A percentile compares a stretch with the other conserved stretches of the same genome.
phyloP scores from a whole-genome alignment of 805 yeast genomes.

The Candida ipomoeae region DNA sequence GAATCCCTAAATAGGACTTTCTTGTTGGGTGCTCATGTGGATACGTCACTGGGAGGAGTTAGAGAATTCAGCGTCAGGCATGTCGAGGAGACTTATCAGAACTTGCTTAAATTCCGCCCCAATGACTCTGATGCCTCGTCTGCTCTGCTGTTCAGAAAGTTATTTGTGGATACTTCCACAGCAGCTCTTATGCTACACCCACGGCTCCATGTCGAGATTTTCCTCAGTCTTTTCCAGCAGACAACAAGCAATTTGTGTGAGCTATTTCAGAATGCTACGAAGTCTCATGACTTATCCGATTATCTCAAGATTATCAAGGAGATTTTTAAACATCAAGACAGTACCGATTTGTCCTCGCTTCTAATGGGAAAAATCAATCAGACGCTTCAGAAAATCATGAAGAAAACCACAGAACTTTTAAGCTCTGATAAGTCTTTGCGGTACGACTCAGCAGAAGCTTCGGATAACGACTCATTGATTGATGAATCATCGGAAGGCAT shows the following conservation, averaged over 20 bases:
- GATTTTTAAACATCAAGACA: conserved; percentile 25
- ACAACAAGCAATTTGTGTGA: not conserved
- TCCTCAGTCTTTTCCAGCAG: conserved; percentile 23
- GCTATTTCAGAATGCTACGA: conserved; percentile 1
- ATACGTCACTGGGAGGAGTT: conserved; percentile 17
- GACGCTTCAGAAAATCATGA: conserved; percentile 18
- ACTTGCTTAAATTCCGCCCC: conserved; percentile 17
- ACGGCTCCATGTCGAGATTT: conserved; percentile 23
- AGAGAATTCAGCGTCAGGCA: conserved; percentile 26
- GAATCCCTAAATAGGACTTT: conserved; percentile 34
- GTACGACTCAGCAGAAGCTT: not conserved
- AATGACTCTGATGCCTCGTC: conserved; percentile 7
- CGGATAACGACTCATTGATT: not conserved
- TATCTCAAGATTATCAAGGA: conserved; percentile 29
- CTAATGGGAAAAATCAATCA: conserved; percentile 24
- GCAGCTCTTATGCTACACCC: conserved; percentile 37
- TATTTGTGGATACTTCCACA: conserved; percentile 22
- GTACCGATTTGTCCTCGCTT: conserved; percentile 17
- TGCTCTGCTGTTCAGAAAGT: conserved; percentile 3
- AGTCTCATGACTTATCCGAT: conserved; percentile 11
- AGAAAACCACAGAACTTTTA: conserved; percentile 3
- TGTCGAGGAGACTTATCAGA: conserved; percentile 29
- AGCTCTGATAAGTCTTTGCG: not conserved
- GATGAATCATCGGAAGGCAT: not conserved
- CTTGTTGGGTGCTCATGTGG: conserved; percentile 33